Evolutionary conservation across 306 rosid genomes (phyloP).

Genomic region (Alnus rubra): DNA sequence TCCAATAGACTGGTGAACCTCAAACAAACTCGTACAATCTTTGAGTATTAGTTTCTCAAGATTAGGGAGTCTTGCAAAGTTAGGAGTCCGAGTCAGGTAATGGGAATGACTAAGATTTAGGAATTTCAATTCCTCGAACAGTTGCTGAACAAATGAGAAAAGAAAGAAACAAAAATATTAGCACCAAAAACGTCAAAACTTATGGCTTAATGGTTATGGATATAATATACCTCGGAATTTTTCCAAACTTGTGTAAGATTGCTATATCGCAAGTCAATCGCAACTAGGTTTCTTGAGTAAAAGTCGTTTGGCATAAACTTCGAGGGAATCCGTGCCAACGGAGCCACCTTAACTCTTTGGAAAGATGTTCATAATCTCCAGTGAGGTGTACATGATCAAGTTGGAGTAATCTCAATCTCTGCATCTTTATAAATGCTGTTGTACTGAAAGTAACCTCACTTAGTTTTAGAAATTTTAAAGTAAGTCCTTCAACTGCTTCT

Average conservation of each 20-base stretch:
- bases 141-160: neutral
- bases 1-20: conserved; percentile 39
- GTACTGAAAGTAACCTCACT: conserved; percentile 2
- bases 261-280: conserved; percentile 32
- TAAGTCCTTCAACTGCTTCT: conserved; percentile 15
- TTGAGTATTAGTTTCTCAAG: conserved; percentile 31
- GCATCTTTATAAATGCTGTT: conserved; percentile 38
- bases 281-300: conserved; percentile 25
- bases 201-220: neutral
- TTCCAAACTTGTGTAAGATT: conserved; percentile 34
- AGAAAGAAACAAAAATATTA: neutral
- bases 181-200: neutral
- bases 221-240: conserved; percentile 29
- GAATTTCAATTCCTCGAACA: conserved; percentile 22
- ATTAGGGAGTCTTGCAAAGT: conserved; percentile 38
- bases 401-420: conserved; percentile 31
- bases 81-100: conserved; percentile 27
- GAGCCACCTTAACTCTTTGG: no score
- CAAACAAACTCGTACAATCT: conserved; percentile 21
- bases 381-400: no score
- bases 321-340: no score
- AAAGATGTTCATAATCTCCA: no score
- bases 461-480: neutral
- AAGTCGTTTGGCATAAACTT: no score
- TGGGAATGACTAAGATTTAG: conserved; percentile 38